phyloP scores from a whole-genome alignment of 495 filamentous ascomycete species.

The Neurospora sp. region DNA sequence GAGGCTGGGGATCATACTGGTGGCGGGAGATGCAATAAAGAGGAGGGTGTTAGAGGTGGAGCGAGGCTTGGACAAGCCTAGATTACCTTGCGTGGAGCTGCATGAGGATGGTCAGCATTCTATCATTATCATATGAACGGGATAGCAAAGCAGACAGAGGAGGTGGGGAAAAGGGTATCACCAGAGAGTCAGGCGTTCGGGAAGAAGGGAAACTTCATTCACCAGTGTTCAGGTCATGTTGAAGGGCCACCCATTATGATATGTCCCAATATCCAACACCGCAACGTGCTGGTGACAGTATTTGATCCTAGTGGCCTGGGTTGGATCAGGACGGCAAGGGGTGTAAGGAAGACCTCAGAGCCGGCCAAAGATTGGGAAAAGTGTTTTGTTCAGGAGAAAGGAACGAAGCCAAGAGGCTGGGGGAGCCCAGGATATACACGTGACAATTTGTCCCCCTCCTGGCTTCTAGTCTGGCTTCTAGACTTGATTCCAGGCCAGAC shows the following conservation, averaged over 20 bases:
- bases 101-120: background rate
- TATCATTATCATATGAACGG: background rate
- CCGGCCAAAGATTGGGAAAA: background rate
- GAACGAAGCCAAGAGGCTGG: background rate
- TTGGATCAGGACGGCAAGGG: background rate
- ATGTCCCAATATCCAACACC: background rate
- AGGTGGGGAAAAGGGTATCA: background rate
- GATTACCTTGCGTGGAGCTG: background rate
- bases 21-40: background rate
- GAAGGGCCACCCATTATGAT: background rate
- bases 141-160: no score
- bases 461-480: background rate
- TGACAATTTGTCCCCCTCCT: background rate
- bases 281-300: background rate
- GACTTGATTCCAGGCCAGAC: background rate
- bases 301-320: background rate
- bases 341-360: background rate
- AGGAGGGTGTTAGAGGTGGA: background rate
- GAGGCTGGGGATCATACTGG: background rate
- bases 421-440: background rate
- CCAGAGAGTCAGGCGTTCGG: background rate
- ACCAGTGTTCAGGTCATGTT: background rate
- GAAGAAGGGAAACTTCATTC: background rate
- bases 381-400: background rate
- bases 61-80: background rate